phyloP scores from a whole-genome alignment of 2,329 filamentous ascomycete genomes.

The Graphiopsis chlorocephala region DNA sequence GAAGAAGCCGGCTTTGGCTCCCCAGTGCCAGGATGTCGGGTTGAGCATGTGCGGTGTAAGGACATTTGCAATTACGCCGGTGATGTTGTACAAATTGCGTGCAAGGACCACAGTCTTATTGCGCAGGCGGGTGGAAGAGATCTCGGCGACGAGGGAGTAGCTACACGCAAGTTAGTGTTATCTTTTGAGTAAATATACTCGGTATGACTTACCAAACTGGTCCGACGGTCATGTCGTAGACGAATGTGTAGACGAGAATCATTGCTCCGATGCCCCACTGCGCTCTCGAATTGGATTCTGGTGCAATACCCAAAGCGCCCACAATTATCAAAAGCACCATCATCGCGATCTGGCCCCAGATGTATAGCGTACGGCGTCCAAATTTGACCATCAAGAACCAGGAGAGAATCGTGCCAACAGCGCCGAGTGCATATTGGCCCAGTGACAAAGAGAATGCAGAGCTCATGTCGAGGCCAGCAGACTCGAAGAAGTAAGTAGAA shows the following conservation, averaged over 20 bases:
- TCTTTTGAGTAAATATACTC: too few species aligned
- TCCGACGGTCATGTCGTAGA: conserved; percentile 32
- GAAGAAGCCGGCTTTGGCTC: conserved; percentile 36
- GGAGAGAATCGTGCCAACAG: conserved; percentile 27
- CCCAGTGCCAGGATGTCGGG: conserved; percentile 21
- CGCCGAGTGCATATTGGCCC: conserved; percentile 29
- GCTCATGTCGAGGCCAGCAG: conserved; percentile 37
- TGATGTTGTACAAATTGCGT: conserved; percentile 31
- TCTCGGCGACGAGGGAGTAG: conserved; percentile 31
- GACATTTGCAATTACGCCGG: conserved; percentile 25
- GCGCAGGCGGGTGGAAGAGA: conserved; percentile 30
- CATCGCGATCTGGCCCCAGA: conserved; percentile 29
- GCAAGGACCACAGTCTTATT: conserved; percentile 32
- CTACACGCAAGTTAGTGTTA: not conserved
- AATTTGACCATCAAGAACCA: conserved; percentile 37
- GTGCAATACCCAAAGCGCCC: conserved; percentile 23
- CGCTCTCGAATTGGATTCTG: conserved; percentile 16
- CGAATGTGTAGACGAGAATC: conserved; percentile 30
- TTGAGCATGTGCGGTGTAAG: conserved; percentile 31
- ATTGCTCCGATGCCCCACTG: conserved; percentile 29
- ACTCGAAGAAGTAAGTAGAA: conserved; percentile 39
- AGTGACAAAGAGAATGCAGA: conserved; percentile 40
- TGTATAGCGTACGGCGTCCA: conserved; percentile 42
- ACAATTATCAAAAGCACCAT: conserved; percentile 24
- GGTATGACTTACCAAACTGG: conserved; percentile 23